Percentiles rank a stretch among this genome's conserved stretches.
These are phyloP conservation scores for Panicum virgatum DNA, from an alignment of 202 grass and related monocot genomes.

Conservation along the genomic window DNA sequence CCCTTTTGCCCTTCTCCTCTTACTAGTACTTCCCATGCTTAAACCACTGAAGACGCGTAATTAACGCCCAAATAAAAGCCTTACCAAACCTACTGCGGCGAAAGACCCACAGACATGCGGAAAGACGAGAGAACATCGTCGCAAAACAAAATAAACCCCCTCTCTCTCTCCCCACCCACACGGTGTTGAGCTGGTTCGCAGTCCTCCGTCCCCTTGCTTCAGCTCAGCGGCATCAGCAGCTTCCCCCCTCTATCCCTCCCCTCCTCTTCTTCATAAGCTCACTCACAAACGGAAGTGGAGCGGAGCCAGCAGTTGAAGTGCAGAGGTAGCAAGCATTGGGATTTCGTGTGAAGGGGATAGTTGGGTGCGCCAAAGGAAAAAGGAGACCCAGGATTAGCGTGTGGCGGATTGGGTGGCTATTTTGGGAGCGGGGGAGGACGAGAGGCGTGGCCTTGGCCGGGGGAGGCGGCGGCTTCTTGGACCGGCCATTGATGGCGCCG, in stretches of 20 bases:
- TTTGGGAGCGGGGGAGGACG: conserved; percentile 36
- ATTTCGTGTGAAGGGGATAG: neutral
- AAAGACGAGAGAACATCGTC: neutral
- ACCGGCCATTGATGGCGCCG: conserved; percentile 69
- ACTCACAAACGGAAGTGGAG: conserved; percentile 19
- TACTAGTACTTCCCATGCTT: neutral
- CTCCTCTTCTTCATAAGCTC: conserved; percentile 38
- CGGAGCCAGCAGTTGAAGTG: too few relatives aligned
- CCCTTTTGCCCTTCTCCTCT: neutral
- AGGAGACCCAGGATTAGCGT: conserved; percentile 45
- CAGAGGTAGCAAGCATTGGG: neutral
- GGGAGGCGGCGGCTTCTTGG: conserved; percentile 36
- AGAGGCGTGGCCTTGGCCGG: conserved; percentile 36
- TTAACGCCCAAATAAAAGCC: conserved; percentile 8
- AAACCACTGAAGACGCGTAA: conserved; percentile 33
- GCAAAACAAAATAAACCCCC: conserved; percentile 20
- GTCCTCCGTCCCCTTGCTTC: conserved; percentile 18
- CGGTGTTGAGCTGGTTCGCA: conserved; percentile 68
- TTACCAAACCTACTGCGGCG: conserved; percentile 1
- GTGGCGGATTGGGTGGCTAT: conserved; percentile 40
- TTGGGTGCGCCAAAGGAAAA: neutral
- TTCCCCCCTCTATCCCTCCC: neutral
- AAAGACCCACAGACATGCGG: conserved; percentile 27
- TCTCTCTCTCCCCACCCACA: neutral
- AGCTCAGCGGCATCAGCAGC: neutral